Evolutionary conservation across 768 basidiomycete genomes (phyloP).

Genomic region (Calvatia gigantea): DNA sequence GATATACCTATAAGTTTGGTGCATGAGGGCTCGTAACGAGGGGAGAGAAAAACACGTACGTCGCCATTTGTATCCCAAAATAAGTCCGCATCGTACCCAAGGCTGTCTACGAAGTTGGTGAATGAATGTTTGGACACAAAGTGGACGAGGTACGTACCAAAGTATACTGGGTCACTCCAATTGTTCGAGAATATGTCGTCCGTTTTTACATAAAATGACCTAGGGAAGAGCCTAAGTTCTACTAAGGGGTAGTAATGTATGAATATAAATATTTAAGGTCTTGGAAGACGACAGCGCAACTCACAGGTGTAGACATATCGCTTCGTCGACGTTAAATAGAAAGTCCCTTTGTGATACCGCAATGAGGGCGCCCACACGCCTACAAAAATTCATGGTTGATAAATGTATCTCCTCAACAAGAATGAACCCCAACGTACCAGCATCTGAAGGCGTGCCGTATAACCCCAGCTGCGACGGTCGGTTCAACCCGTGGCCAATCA

Average conservation of each 20-base stretch:
- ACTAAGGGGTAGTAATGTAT: slow-evolving; percentile 19
- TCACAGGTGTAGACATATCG: slow-evolving; percentile 37
- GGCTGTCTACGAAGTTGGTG: slow-evolving; percentile 21
- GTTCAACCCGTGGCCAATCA: slow-evolving; percentile 36
- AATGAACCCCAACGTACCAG: slow-evolving; percentile 21
- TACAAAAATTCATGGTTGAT: neutral
- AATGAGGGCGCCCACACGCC: slow-evolving; percentile 34
- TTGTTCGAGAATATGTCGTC: slow-evolving; percentile 33
- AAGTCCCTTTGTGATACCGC: slow-evolving; percentile 32
- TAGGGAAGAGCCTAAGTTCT: slow-evolving; percentile 34
- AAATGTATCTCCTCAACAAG: neutral
- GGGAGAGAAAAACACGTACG: slow-evolving; percentile 15
- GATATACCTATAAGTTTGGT: slow-evolving; percentile 24
- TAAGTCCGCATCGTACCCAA: slow-evolving; percentile 38
- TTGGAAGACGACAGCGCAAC: slow-evolving; percentile 9
- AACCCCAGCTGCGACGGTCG: slow-evolving; percentile 31
- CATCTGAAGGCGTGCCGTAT: slow-evolving; percentile 35
- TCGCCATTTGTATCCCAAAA: slow-evolving; percentile 39
- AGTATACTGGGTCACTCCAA: slow-evolving; percentile 40
- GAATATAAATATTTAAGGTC: too few species aligned
- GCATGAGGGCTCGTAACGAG: neutral
- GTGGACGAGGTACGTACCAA: slow-evolving; percentile 21
- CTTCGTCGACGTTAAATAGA: slow-evolving; percentile 32
- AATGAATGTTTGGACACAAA: neutral
- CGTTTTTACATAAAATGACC: slow-evolving; percentile 37